A percentile compares a stretch with the other conserved stretches of the same genome.
phyloP scores from a whole-genome alignment of 2,329 filamentous ascomycete species.

The Nigrospora sphaerica region DNA sequence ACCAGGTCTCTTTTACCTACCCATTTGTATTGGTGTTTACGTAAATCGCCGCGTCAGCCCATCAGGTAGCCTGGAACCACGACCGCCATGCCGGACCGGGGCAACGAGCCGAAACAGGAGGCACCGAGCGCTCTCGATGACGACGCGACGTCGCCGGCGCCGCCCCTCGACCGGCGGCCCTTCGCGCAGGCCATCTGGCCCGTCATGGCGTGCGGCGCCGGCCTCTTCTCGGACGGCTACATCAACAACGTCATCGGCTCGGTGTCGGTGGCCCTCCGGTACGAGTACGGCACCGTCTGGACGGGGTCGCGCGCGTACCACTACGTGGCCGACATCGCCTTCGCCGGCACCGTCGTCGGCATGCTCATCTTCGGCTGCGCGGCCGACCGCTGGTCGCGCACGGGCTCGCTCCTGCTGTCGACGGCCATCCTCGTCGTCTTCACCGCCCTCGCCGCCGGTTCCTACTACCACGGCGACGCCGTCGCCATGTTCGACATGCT shows the following conservation, averaged over 20 bases:
- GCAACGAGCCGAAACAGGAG: too few relatives aligned
- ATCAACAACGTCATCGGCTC: constrained; percentile 88
- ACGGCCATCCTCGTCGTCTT: constrained; percentile 83
- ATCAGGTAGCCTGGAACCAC: too few relatives aligned
- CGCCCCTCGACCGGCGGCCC: constrained; percentile 18
- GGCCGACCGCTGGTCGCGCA: constrained; percentile 78
- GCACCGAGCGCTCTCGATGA: too few relatives aligned
- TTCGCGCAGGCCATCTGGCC: constrained; percentile 42
- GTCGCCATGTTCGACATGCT: constrained; percentile 71
- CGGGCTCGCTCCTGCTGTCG: constrained; percentile 71
- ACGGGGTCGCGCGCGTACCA: constrained; percentile 58
- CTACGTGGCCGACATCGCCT: constrained; percentile 77
- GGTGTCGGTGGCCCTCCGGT: constrained; percentile 68
- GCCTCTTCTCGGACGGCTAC: constrained; percentile 87
- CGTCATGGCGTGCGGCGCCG: constrained; percentile 81
- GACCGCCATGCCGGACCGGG: too few relatives aligned
- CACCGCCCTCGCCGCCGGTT: constrained; percentile 68
- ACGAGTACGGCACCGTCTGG: constrained; percentile 66
- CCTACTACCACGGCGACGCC: constrained; percentile 64
- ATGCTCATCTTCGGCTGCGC: constrained; percentile 76
- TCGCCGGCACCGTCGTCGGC: constrained; percentile 75
- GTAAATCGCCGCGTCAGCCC: too few relatives aligned
- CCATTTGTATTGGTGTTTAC: too few relatives aligned
- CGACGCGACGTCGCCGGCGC: background rate
- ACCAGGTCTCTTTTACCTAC: too few relatives aligned